phyloP scores from a whole-genome alignment of 805 yeast species.

The Candida ponderosae region DNA sequence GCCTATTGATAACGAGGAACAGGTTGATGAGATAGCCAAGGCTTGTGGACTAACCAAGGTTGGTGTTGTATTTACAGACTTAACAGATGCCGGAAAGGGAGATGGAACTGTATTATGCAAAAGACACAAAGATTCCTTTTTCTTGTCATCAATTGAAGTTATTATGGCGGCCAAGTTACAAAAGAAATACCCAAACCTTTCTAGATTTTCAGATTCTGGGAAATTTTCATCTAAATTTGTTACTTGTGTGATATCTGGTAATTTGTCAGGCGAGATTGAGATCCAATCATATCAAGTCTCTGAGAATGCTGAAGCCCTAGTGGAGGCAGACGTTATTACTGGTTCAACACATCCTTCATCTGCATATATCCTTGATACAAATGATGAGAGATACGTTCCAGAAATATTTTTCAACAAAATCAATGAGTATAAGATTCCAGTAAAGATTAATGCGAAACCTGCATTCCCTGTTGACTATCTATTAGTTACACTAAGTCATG shows the following conservation, averaged over 20 bases:
- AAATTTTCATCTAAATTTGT: conserved; percentile 82
- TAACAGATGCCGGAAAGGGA: conserved; percentile 77
- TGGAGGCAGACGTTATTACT: conserved; percentile 74
- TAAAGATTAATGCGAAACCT: conserved; percentile 84
- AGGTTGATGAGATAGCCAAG: conserved; percentile 46
- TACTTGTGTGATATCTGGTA: conserved; percentile 92
- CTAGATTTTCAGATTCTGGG: conserved; percentile 58
- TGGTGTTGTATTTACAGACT: conserved; percentile 85
- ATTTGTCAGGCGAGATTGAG: conserved; percentile 79
- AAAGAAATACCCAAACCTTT: conserved; percentile 47
- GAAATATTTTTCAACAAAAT: conserved; percentile 79
- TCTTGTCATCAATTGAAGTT: conserved; percentile 82
- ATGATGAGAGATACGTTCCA: conserved; percentile 77
- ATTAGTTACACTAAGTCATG: conserved; percentile 83
- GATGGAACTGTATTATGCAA: conserved; percentile 89
- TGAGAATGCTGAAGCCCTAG: conserved; percentile 78
- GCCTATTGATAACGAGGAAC: conserved; percentile 42
- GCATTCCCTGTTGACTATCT: conserved; percentile 90
- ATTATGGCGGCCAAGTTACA: conserved; percentile 80
- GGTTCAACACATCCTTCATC: conserved; percentile 89
- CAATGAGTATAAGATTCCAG: conserved; percentile 84
- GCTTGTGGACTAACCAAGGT: conserved; percentile 59
- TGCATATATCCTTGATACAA: conserved; percentile 73
- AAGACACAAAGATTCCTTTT: conserved; percentile 87
- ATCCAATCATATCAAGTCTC: conserved; percentile 87